phyloP scores from a whole-genome alignment of 257 asterid genomes.

The Lycium barbarum region DNA sequence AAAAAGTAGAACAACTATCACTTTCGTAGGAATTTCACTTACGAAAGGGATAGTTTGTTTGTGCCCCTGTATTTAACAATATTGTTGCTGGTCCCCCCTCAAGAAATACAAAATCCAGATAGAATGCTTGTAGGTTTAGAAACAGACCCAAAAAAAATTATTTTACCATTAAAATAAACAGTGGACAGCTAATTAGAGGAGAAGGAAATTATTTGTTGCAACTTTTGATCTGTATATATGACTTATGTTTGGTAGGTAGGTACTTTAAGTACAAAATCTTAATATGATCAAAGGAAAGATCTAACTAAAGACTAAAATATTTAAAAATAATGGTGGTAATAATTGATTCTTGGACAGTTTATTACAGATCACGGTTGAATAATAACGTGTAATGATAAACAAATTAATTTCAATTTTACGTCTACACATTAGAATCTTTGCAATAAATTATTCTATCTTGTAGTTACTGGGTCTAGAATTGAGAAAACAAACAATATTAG shows the following conservation, averaged over 20 bases:
- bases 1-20: constrained; percentile 6
- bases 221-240: neutral
- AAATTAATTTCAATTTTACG: neutral
- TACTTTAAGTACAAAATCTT: neutral
- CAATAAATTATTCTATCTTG: neutral
- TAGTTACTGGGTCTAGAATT: neutral
- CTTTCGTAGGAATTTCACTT: constrained; percentile 1
- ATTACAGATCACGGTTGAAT: neutral
- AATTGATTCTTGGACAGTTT: neutral
- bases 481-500: constrained; percentile 8
- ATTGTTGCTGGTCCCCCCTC: constrained; percentile 7
- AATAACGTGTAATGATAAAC: constrained; percentile 7
- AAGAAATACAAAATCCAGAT: neutral
- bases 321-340: neutral
- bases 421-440: neutral
- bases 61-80: constrained; percentile 17
- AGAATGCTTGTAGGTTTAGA: neutral
- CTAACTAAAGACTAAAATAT: neutral
- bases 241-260: neutral
- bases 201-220: neutral
- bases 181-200: neutral
- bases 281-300: constrained; percentile 9
- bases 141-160: neutral
- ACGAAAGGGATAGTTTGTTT: neutral
- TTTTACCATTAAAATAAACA: neutral